A percentile compares a stretch with the other conserved stretches of the same genome.
Conservation (phyloP, 768 basidiomycete genomes). For the Xerocomellus chrysenteron region DNA sequence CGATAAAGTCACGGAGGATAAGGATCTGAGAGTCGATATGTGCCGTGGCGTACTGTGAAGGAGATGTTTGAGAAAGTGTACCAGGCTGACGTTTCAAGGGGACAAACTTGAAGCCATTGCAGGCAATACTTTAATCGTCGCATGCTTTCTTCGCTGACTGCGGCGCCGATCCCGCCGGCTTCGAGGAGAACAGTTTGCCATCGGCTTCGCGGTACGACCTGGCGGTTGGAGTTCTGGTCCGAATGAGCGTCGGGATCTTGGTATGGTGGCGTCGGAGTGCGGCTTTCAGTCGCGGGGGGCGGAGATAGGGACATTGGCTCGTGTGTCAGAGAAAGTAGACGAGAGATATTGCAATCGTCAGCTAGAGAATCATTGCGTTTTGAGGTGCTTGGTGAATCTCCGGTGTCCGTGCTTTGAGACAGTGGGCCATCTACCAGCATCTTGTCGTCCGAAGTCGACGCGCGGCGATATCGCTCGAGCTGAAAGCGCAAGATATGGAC, state of each 20-base stretch:
- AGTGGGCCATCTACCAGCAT: slow-evolving; percentile 26
- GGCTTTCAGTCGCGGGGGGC: slow-evolving; percentile 10
- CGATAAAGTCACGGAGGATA: slow-evolving; percentile 80
- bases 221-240: slow-evolving; percentile 35
- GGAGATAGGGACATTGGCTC: background rate
- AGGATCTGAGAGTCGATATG: slow-evolving; percentile 88
- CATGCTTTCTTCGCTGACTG: slow-evolving; percentile 91
- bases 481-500: slow-evolving; percentile 17
- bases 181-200: slow-evolving; percentile 86
- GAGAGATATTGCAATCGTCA: slow-evolving; percentile 10
- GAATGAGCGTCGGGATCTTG: slow-evolving; percentile 14
- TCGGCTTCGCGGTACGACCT: slow-evolving; percentile 70
- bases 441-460: slow-evolving; percentile 33
- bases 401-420: background rate
- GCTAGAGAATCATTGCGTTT: background rate
- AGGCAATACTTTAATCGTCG: slow-evolving; percentile 80
- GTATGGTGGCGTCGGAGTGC: slow-evolving; percentile 23
- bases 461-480: slow-evolving; percentile 52
- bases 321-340: background rate
- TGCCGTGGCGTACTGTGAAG: slow-evolving; percentile 71
- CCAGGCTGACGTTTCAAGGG: background rate
- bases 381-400: background rate
- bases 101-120: slow-evolving; percentile 79
- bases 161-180: slow-evolving; percentile 84
- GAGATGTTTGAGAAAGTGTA: background rate